Percentiles rank a stretch among this genome's conserved stretches.
These are phyloP conservation scores for Cladosporium oxysporum DNA, from an alignment of 2,329 filamentous ascomycete genomes.

Conservation along the genomic window DNA sequence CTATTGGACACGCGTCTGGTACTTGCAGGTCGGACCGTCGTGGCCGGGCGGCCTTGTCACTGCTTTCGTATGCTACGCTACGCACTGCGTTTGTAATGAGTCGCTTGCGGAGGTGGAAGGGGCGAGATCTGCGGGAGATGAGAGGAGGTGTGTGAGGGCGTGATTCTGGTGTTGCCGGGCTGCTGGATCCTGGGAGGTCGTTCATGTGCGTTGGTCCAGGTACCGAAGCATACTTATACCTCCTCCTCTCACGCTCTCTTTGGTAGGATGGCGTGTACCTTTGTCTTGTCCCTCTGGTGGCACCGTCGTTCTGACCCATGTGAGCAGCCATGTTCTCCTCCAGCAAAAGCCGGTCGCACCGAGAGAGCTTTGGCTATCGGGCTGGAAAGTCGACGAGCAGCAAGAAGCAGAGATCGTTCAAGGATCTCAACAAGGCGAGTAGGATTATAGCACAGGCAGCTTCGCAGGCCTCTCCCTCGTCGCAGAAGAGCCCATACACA, in stretches of 20 bases:
- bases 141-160: conserved; percentile 5
- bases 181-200: conserved; percentile 3
- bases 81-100: conserved; percentile 14
- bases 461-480: conserved; percentile 28
- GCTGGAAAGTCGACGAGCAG: conserved; percentile 35
- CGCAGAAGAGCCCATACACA: conserved; percentile 31
- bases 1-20: conserved; percentile 15
- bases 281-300: conserved; percentile 4
- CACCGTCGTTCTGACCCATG: not conserved
- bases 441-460: conserved; percentile 30
- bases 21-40: conserved; percentile 9
- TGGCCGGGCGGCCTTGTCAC: conserved; percentile 14
- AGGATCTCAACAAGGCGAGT: conserved; percentile 33
- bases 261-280: conserved; percentile 17
- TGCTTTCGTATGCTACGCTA: conserved; percentile 16
- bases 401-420: conserved; percentile 39
- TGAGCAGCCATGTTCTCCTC: conserved; percentile 32
- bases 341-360: conserved; percentile 35
- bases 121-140: conserved; percentile 15
- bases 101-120: not conserved
- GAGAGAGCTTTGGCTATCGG: conserved; percentile 38
- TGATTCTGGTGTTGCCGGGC: conserved; percentile 9
- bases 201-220: not conserved
- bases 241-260: conserved; percentile 21
- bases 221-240: conserved; percentile 13